Percentiles rank a stretch among this genome's conserved stretches.
phyloP scores from a whole-genome alignment of 2,329 filamentous ascomycete species.

The Ploettnerulaceae sp. region DNA sequence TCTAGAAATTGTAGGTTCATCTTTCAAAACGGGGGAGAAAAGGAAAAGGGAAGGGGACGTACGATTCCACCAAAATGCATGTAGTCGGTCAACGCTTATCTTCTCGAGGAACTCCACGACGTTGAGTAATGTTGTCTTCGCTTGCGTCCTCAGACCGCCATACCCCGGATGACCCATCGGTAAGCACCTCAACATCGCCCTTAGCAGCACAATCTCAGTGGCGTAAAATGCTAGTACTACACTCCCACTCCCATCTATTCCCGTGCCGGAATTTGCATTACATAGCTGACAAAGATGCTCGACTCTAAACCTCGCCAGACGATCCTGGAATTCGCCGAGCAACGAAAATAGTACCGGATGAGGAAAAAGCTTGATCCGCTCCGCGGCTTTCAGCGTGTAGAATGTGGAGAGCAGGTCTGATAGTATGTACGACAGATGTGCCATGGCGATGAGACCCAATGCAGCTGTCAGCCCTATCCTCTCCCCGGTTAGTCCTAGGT shows the following conservation, averaged over 20 bases:
- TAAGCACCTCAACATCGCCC: conserved; percentile 22
- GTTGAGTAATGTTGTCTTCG: conserved; percentile 15
- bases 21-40: background rate
- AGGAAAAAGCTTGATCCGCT: conserved; percentile 18
- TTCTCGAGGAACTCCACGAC: conserved; percentile 26
- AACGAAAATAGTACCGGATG: conserved; percentile 18
- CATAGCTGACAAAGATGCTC: conserved; percentile 22
- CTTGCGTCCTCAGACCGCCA: conserved; percentile 13
- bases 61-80: conserved; percentile 31
- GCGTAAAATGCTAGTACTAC: conserved; percentile 25
- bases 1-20: background rate
- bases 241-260: conserved; percentile 20
- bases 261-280: conserved; percentile 7
- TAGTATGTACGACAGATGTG: conserved; percentile 46
- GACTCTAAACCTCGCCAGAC: conserved; percentile 20
- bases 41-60: conserved; percentile 10
- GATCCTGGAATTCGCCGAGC: conserved; percentile 20
- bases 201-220: conserved; percentile 22
- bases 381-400: conserved; percentile 37
- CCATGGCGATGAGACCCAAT: conserved; percentile 44
- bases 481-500: conserved; percentile 32
- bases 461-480: conserved; percentile 17
- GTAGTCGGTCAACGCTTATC: conserved; percentile 19
- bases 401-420: conserved; percentile 46
- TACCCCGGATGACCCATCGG: conserved; percentile 19